Conservation (phyloP, 2,329 filamentous ascomycete species). For the Blastomyces emzantsi region DNA sequence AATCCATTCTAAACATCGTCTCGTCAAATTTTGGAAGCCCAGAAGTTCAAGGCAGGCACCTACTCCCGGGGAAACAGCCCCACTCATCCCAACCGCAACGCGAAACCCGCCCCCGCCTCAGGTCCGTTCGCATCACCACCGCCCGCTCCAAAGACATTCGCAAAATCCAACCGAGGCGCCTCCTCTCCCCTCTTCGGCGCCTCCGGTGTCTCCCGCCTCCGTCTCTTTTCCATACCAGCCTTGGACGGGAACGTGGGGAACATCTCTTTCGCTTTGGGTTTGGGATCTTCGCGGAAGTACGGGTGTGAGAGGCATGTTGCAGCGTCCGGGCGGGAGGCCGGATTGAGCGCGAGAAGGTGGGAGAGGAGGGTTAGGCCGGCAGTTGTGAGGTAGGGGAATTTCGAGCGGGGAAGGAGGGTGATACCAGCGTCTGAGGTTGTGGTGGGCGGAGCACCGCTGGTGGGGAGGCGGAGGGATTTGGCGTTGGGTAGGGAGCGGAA, state of each 20-base stretch:
- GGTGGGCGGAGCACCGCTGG: conserved; percentile 27
- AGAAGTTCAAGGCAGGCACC: background rate
- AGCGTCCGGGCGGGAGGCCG: conserved; percentile 60
- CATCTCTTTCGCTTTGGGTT: conserved; percentile 80
- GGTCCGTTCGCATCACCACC: conserved; percentile 54
- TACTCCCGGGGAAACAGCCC: background rate
- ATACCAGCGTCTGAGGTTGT: conserved; percentile 27
- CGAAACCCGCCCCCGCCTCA: conserved; percentile 48
- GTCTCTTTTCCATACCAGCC: conserved; percentile 77
- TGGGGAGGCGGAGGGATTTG: conserved; percentile 57
- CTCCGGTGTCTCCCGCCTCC: conserved; percentile 64
- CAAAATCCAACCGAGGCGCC: conserved; percentile 56
- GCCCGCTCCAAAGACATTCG: conserved; percentile 56
- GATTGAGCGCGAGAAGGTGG: conserved; percentile 65
- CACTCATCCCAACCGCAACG: conserved; percentile 49
- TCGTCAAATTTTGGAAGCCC: background rate
- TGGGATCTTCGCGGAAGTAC: conserved; percentile 84
- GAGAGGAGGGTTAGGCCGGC: conserved; percentile 63
- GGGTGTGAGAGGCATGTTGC: conserved; percentile 64
- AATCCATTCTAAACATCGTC: background rate
- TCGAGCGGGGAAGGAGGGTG: conserved; percentile 56
- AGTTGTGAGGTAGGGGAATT: conserved; percentile 71
- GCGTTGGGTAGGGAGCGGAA: conserved; percentile 58
- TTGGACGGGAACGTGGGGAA: conserved; percentile 97
- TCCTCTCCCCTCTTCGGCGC: conserved; percentile 72